phyloP scores from a whole-genome alignment of 768 basidiomycete species.

The Boletus tomentosulus region DNA sequence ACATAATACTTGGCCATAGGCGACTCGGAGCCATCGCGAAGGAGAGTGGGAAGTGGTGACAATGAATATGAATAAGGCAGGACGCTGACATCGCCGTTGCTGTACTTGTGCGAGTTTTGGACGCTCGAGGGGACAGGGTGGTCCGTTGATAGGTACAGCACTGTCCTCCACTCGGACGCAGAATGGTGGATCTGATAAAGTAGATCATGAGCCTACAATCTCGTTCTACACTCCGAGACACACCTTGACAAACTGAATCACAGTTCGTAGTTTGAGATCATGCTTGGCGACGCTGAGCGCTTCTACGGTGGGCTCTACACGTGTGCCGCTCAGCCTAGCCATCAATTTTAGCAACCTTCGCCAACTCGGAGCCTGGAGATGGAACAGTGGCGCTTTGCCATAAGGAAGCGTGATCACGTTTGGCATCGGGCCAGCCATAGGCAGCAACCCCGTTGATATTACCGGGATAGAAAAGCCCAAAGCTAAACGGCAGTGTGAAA shows the following conservation, averaged over 20 bases:
- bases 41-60: slow-evolving; percentile 52
- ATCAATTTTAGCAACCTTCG: slow-evolving; percentile 68
- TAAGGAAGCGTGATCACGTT: slow-evolving; percentile 73
- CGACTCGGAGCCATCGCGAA: slow-evolving; percentile 62
- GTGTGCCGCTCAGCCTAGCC: slow-evolving; percentile 66
- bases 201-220: neutral
- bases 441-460: slow-evolving; percentile 43
- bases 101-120: slow-evolving; percentile 44
- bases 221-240: slow-evolving; percentile 12
- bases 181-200: slow-evolving; percentile 46
- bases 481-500: slow-evolving; percentile 39
- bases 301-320: slow-evolving; percentile 67
- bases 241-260: slow-evolving; percentile 78
- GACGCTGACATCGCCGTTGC: slow-evolving; percentile 54
- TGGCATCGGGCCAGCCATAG: slow-evolving; percentile 56
- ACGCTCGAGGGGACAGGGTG: slow-evolving; percentile 50
- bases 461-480: slow-evolving; percentile 62
- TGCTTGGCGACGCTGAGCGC: slow-evolving; percentile 55
- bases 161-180: slow-evolving; percentile 63
- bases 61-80: slow-evolving; percentile 73
- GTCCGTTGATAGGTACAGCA: slow-evolving; percentile 78
- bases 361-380: slow-evolving; percentile 74
- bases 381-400: slow-evolving; percentile 61
- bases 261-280: slow-evolving; percentile 61
- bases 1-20: slow-evolving; percentile 65